Conservation (phyloP, 2,329 filamentous ascomycete genomes). For the Acrodontium crateriforme region DNA sequence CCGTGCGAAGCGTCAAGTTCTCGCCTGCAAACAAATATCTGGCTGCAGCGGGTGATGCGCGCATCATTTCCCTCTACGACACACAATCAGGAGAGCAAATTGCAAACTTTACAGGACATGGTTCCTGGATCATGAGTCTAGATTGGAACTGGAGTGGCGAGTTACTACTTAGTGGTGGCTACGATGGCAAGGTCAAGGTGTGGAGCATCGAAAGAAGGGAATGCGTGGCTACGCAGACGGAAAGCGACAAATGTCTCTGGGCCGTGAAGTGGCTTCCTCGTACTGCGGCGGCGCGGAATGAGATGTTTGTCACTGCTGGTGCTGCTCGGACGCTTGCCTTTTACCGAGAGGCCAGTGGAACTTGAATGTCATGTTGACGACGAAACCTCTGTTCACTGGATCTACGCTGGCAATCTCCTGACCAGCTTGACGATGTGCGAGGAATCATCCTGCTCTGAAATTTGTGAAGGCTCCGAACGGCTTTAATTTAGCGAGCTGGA, state of each 20-base stretch:
- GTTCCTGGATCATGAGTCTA: conserved; percentile 77
- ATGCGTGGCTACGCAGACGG: conserved; percentile 87
- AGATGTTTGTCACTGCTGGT: conserved; percentile 66
- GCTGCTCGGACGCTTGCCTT: conserved; percentile 64
- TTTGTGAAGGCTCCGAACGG: too few relatives aligned
- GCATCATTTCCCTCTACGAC: conserved; percentile 83
- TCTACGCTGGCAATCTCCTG: background rate
- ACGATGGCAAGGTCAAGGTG: conserved; percentile 90
- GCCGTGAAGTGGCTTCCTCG: conserved; percentile 73
- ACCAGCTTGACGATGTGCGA: too few relatives aligned
- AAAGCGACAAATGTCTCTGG: conserved; percentile 73
- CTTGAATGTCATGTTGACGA: conserved; percentile 22
- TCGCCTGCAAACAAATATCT: conserved; percentile 73
- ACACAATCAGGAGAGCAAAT: conserved; percentile 86
- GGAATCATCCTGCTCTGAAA: too few relatives aligned
- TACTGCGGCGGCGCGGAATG: conserved; percentile 39
- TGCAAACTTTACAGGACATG: conserved; percentile 65
- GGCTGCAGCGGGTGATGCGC: conserved; percentile 79
- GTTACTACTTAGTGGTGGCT: conserved; percentile 67
- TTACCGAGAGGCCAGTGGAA: conserved; percentile 70
- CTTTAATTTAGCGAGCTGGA: too few relatives aligned
- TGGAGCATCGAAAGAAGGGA: conserved; percentile 76
- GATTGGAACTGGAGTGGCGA: conserved; percentile 93
- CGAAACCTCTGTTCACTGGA: background rate
- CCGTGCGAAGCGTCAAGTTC: conserved; percentile 74